Conservation (phyloP, 805 yeast genomes). For the Saturnispora sekii region DNA sequence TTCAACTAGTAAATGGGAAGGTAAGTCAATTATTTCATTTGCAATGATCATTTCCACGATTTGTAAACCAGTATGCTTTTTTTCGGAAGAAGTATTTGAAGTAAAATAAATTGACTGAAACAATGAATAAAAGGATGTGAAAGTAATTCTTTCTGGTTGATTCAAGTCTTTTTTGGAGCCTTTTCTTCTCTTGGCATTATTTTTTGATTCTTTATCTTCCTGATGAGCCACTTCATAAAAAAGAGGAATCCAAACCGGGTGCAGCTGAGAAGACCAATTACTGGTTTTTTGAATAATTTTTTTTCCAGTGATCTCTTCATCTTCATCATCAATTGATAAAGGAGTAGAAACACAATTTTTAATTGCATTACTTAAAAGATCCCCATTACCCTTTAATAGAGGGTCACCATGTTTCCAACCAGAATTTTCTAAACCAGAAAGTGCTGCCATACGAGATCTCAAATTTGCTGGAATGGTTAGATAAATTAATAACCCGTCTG, state of each 20-base stretch:
- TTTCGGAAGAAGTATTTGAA: constrained; percentile 68
- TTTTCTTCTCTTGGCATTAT: constrained; percentile 29
- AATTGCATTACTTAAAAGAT: constrained; percentile 49
- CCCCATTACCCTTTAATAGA: constrained; percentile 57
- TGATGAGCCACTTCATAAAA: constrained; percentile 32
- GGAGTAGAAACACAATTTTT: constrained; percentile 41
- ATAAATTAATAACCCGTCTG: constrained; percentile 74
- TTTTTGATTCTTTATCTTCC: constrained; percentile 1
- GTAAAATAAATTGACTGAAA: constrained; percentile 78
- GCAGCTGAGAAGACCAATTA: constrained; percentile 66
- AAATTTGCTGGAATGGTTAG: constrained; percentile 36
- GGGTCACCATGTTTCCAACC: constrained; percentile 74
- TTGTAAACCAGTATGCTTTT: constrained; percentile 81
- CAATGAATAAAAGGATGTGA: constrained; percentile 68
- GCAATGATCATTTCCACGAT: constrained; percentile 45
- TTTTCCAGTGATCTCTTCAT: constrained; percentile 21
- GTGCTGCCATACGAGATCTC: constrained; percentile 13
- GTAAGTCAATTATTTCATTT: constrained; percentile 11
- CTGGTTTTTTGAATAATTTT: constrained; percentile 38
- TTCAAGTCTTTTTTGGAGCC: constrained; percentile 10
- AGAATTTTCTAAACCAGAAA: constrained; percentile 14
- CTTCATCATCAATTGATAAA: constrained; percentile 25
- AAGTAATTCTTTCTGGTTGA: constrained; percentile 21
- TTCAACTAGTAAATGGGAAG: constrained; percentile 12
- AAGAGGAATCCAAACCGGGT: constrained; percentile 65